Evolutionary conservation across 1,284 basidiomycete genomes (phyloP), one percentile per base, ranked within the genome.

Genomic region (Pseudozyma tsukubaensis): DNA sequence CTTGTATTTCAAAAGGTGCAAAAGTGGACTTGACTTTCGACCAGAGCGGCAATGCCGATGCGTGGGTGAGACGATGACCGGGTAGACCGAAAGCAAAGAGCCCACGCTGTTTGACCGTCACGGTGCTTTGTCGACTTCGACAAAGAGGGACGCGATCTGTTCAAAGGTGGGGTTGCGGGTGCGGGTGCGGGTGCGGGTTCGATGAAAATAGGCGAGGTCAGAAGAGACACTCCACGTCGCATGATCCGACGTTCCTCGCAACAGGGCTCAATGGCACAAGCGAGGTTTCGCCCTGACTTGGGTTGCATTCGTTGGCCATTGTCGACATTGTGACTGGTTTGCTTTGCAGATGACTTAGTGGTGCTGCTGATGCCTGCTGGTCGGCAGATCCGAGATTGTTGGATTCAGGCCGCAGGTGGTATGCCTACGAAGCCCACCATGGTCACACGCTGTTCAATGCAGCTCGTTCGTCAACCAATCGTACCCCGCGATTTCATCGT

Each of bases 181-280:
- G n/a, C n/a, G n/a, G 24, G 24, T 29, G 24, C 3, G 24, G 24
- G 3, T 6, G 24, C 24, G 24, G 24, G 6, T 29, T 29, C 24
- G 24, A 29, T 29, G 24, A 29, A 29, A 3, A 3, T 57, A 49
- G 55, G 37, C 55, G 55, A 57, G 55, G n/a, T 49, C 21, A 39
- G 37, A n/a, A 49, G 24, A 29, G 24, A 29, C 24, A 29, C 6
- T 3, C 55, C 55, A 57, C 34, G 47, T 49, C 39, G 55, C 55
- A 57, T 50, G 24, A 12, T 42, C 29, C 16, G 55, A 57, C 55
- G 45, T 57, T 57, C 55, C 55, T 57, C 40, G 34, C 55, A 57
- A 57, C 55, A 29, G 35, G 45, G n/a, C 34, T 18, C 55, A 39
- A 21, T 24, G 12, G n/a, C 35, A n/a, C 37, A 57, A 49, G 24